phyloP scores from a whole-genome alignment of 345 rosid species.

The Murraya koenigii region DNA sequence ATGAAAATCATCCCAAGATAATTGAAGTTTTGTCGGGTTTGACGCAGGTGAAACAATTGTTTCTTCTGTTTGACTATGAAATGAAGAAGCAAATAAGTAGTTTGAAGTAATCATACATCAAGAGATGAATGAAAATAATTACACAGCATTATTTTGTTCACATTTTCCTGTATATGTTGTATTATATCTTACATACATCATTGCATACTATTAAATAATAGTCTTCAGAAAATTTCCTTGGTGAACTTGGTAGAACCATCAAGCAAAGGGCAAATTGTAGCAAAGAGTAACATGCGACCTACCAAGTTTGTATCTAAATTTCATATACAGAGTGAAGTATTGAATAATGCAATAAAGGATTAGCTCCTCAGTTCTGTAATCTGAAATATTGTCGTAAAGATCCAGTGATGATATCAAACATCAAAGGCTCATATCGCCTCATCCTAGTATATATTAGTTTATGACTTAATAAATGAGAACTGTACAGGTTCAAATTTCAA shows the following conservation, averaged over 20 bases:
- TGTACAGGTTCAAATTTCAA: neutral
- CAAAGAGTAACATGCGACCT: too few relatives aligned
- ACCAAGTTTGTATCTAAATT: too few relatives aligned
- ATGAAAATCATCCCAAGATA: conserved; percentile 12
- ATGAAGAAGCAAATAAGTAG: neutral
- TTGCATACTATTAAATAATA: too few relatives aligned
- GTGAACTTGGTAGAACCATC: too few relatives aligned
- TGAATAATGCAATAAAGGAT: too few relatives aligned
- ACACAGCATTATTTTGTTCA: neutral
- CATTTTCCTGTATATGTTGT: neutral
- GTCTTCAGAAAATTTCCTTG: too few relatives aligned
- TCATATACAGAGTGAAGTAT: too few relatives aligned
- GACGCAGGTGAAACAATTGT: conserved; percentile 25
- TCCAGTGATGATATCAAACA: neutral
- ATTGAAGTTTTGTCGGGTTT: conserved; percentile 23
- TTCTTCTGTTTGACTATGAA: neutral
- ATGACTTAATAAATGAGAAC: neutral
- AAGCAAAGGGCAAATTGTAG: too few relatives aligned
- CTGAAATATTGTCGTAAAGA: neutral
- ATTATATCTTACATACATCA: too few relatives aligned
- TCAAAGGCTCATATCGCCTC: neutral
- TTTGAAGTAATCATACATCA: neutral
- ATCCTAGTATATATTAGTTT: neutral
- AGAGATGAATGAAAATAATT: neutral
- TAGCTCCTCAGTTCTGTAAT: neutral